These are phyloP conservation scores for Hymenochaete sp. DNA, from an alignment of 1,284 basidiomycete genomes.

Conservation along the genomic window DNA sequence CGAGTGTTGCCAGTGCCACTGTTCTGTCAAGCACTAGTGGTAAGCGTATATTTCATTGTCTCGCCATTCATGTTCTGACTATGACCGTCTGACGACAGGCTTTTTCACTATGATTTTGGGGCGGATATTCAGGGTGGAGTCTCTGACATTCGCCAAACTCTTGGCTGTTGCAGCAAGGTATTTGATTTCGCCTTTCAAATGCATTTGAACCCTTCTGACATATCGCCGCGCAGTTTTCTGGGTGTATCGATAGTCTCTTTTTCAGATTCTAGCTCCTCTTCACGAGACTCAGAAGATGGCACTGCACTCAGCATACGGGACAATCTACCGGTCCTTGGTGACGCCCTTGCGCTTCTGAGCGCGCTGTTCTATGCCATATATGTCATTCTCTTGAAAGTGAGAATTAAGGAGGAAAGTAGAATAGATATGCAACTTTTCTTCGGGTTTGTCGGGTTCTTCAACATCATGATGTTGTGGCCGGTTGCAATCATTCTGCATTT, in stretches of 20 bases:
- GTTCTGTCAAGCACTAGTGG: conserved; percentile 85
- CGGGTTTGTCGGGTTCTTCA: conserved; percentile 89
- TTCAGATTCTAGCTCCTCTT: conserved; percentile 59
- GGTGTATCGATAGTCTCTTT: conserved; percentile 84
- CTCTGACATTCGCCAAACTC: conserved; percentile 67
- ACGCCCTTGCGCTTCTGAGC: conserved; percentile 71
- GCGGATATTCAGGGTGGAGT: conserved; percentile 77
- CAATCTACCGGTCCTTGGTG: conserved; percentile 49
- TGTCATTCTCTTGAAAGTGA: conserved; percentile 85
- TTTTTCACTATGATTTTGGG: conserved; percentile 93
- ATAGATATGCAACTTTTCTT: conserved; percentile 92
- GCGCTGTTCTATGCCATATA: conserved; percentile 89
- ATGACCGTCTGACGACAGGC: conserved; percentile 53
- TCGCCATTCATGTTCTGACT: conserved; percentile 1
- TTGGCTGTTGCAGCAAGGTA: conserved; percentile 78
- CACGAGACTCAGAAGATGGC: conserved; percentile 17
- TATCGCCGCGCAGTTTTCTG: conserved; percentile 49
- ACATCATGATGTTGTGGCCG: conserved; percentile 76
- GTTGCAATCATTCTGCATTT: conserved; percentile 76
- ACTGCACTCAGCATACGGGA: conserved; percentile 1
- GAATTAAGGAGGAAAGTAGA: conserved; percentile 74
- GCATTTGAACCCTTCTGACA: conserved; percentile 1
- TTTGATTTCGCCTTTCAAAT: neutral
- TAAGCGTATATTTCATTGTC: conserved; percentile 32
- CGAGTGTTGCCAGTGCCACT: conserved; percentile 86